Conservation (phyloP, 768 basidiomycete genomes). For the Rhizopogon sp. region DNA sequence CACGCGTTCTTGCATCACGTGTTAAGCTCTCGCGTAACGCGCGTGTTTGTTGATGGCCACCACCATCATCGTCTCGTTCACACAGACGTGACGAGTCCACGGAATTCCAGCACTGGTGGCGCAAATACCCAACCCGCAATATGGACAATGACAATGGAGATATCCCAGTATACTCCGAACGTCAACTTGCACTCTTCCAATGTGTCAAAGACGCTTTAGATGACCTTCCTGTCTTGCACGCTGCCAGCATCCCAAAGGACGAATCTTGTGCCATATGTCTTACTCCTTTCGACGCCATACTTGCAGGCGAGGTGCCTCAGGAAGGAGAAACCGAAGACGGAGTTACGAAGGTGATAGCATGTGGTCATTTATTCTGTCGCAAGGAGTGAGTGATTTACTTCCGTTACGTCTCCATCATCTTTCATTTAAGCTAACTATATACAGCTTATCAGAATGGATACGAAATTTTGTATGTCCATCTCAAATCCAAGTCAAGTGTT, state of each 20-base stretch:
- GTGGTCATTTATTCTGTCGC: conserved; percentile 66
- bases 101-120: background rate
- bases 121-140: background rate
- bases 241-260: conserved; percentile 36
- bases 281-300: conserved; percentile 41
- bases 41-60: conserved; percentile 15
- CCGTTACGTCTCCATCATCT: background rate
- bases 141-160: conserved; percentile 9
- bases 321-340: conserved; percentile 21
- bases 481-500: background rate
- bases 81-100: background rate
- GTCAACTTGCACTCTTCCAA: conserved; percentile 9
- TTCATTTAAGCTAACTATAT: background rate
- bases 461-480: conserved; percentile 38
- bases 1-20: background rate
- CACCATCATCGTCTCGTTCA: background rate
- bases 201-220: conserved; percentile 35
- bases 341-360: conserved; percentile 52
- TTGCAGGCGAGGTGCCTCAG: conserved; percentile 22
- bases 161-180: conserved; percentile 12
- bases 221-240: conserved; percentile 38
- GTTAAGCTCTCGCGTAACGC: conserved; percentile 4
- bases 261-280: conserved; percentile 69
- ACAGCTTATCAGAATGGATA: conserved; percentile 66
- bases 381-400: conserved; percentile 44